Percentiles rank a stretch among this genome's conserved stretches.
These are phyloP conservation scores for Candida manassasensis DNA, from an alignment of 805 yeast species.

Conservation along the genomic window DNA sequence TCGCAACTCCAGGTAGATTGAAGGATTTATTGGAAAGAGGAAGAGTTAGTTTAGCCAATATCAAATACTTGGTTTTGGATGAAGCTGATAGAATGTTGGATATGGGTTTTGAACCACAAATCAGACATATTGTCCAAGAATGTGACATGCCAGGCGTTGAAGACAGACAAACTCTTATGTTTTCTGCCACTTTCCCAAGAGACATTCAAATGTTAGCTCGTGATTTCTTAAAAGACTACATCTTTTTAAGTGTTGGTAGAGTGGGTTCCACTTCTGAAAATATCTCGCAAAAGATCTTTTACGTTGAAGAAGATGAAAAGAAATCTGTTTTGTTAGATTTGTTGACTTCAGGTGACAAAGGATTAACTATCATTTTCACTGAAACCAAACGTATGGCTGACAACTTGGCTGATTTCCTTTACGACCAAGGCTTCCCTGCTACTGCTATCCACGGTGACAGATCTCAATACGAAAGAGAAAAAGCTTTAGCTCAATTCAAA, in stretches of 20 bases:
- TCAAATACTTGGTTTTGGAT: conserved; percentile 91
- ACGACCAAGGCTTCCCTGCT: conserved; percentile 88
- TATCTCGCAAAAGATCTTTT: conserved; percentile 88
- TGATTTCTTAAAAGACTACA: conserved; percentile 93
- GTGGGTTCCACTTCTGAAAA: conserved; percentile 99
- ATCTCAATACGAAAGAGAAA: conserved; percentile 95
- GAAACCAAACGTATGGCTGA: conserved; percentile 99
- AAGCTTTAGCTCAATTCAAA: conserved; percentile 92
- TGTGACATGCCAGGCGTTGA: conserved; percentile 95
- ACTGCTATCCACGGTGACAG: conserved; percentile 99
- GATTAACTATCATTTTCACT: conserved; percentile 90
- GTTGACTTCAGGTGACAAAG: conserved; percentile 67
- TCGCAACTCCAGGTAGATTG: conserved; percentile 99
- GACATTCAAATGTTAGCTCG: conserved; percentile 96
- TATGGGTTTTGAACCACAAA: conserved; percentile 99
- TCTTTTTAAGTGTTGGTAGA: conserved; percentile 95
- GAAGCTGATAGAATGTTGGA: conserved; percentile 99
- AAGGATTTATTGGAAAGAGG: conserved; percentile 96
- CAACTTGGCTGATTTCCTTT: conserved; percentile 84
- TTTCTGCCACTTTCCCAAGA: conserved; percentile 98
- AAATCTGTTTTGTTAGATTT: conserved; percentile 85
- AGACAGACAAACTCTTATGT: conserved; percentile 95
- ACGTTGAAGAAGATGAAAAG: conserved; percentile 93
- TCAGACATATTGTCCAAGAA: conserved; percentile 94
- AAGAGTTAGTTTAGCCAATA: conserved; percentile 79